These are phyloP conservation scores for Leucocoprinus sp. DNA, from an alignment of 768 basidiomycete species.

Conservation along the genomic window DNA sequence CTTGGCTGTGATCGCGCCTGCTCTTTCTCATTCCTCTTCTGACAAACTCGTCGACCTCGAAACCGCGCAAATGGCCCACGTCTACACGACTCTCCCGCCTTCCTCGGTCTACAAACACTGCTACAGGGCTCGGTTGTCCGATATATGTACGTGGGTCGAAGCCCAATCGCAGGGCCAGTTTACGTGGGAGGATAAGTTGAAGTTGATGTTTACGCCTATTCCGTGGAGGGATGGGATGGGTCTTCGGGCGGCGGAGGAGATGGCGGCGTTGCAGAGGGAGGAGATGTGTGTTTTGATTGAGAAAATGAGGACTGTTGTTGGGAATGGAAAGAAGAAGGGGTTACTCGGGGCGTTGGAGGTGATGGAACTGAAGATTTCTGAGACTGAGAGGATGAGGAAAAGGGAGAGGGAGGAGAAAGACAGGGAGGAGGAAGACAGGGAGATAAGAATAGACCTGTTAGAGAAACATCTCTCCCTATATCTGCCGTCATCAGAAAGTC, in stretches of 20 bases:
- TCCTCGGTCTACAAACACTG: not conserved
- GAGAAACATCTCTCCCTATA: no score
- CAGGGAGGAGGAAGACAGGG: not conserved
- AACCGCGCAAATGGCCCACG: conserved; percentile 40
- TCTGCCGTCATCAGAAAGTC: not conserved
- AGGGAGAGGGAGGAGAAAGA: not conserved
- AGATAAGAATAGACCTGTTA: not conserved
- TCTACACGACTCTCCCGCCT: conserved; percentile 25
- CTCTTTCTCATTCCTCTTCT: conserved; percentile 30
- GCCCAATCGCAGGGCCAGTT: conserved; percentile 15
- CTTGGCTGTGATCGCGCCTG: conserved; percentile 18
- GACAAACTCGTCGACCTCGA: conserved; percentile 5
- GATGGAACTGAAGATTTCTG: conserved; percentile 30
- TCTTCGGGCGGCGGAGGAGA: conserved; percentile 13
- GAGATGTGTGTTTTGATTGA: not conserved
- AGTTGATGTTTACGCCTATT: conserved; percentile 39
- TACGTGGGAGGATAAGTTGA: conserved; percentile 31
- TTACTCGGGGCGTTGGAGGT: conserved; percentile 33
- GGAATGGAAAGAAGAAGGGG: conserved; percentile 24
- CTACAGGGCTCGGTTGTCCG: conserved; percentile 6
- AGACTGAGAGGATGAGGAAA: conserved; percentile 13
- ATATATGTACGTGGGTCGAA: conserved; percentile 33
- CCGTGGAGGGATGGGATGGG: conserved; percentile 38
- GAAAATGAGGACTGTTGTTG: conserved; percentile 30
- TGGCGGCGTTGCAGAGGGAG: conserved; percentile 3